Evolutionary conservation across 2,329 filamentous ascomycete species (phyloP), one percentile per base, ranked within the genome.

Genomic region (Rhynchosporium agropyri): DNA sequence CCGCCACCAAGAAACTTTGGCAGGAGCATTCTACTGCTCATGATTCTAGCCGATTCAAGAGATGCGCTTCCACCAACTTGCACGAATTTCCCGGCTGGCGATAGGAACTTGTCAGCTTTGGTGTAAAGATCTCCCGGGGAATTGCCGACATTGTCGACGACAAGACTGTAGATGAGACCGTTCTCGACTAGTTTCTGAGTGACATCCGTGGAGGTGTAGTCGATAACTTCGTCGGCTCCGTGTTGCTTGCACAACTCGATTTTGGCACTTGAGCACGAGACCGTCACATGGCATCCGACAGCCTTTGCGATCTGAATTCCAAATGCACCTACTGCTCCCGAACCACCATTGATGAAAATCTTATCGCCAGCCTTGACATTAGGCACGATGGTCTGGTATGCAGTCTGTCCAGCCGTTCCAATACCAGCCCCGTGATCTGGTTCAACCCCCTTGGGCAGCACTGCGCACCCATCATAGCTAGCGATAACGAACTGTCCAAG

Each of bases 301-400:
- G 77, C 76, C 72, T 88, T 88, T 6, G 86, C 86, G 50, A 89
- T 81, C 70, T 89, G 87, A 60, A 89, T 84, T 0, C 79, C 81
- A 62, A 80, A 87, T 0, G 80, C 79, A 0, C 87, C 87, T 0
- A 79, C 81, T 0, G 86, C 86, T 8, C 87, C 87, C 6, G 80
- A 84, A 0, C 85, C 86, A 9, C 85, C 86, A 66, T 89, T 89
- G 72, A 89, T 81, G 68, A 89, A 84, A 7, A 89, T 78, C 67
- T 79, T 81, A 56, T 83, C 79, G n/a, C 84, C 84, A 3, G 73
- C 65, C 29, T 77, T 75, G 48, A 81, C 78, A 73, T 58, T 33
- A 1, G 78, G 78, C 20, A 81, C 72, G 31, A 84, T 74, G 42
- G 53, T 58, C 49, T 67, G 67, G 38, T 66, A 65, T 0, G 67